These are phyloP conservation scores for Flagelloscypha sp. DNA, from an alignment of 768 basidiomycete species.

Conservation along the genomic window DNA sequence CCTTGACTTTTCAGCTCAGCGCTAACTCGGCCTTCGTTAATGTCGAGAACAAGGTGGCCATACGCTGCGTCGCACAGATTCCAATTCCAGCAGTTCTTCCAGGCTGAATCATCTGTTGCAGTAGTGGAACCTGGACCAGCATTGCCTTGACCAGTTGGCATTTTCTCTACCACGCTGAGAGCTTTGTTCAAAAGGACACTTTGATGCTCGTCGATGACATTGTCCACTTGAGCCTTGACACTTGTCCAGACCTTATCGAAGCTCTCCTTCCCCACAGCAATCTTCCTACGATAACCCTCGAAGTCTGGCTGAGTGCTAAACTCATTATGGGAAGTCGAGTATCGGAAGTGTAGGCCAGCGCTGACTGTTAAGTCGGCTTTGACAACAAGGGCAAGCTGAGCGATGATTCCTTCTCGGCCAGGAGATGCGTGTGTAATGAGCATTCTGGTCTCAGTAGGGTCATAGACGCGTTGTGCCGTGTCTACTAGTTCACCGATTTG, in stretches of 20 bases:
- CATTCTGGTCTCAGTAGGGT: conserved; percentile 87
- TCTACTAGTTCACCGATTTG: conserved; percentile 98
- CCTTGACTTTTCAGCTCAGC: conserved; percentile 92
- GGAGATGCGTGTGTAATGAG: conserved; percentile 89
- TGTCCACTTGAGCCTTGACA: conserved; percentile 85
- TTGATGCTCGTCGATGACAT: conserved; percentile 87
- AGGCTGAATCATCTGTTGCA: conserved; percentile 78
- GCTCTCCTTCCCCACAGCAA: conserved; percentile 64
- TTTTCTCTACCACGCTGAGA: conserved; percentile 70
- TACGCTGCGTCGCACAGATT: conserved; percentile 94
- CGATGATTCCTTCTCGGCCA: conserved; percentile 86
- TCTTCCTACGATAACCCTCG: conserved; percentile 79
- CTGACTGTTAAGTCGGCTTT: conserved; percentile 94
- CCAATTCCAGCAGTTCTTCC: conserved; percentile 99
- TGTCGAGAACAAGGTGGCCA: conserved; percentile 78
- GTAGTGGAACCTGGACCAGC: conserved; percentile 34
- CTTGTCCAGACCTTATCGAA: conserved; percentile 95
- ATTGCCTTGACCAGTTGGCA: conserved; percentile 48
- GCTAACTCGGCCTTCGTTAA: conserved; percentile 88
- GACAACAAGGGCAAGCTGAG: conserved; percentile 81
- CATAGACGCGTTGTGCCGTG: conserved; percentile 90
- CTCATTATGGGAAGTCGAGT: conserved; percentile 93
- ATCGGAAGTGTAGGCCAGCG: conserved; percentile 96
- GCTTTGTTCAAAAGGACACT: conserved; percentile 84
- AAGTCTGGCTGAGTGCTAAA: conserved; percentile 89